Evolutionary conservation across 129 eudicot species (phyloP), one percentile per base, ranked within the genome.

Genomic region (Flaveria trinervia): DNA sequence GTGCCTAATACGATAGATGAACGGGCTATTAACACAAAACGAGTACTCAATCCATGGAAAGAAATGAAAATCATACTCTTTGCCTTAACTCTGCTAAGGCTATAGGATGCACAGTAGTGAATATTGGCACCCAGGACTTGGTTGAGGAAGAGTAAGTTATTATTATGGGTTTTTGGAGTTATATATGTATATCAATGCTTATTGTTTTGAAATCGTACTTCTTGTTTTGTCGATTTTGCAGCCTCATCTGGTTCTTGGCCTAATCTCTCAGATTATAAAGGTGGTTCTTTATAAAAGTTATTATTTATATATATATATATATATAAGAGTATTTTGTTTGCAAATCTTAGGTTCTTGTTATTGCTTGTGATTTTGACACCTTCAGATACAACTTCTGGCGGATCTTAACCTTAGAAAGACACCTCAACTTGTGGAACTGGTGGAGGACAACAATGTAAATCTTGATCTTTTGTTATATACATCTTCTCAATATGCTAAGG

Each of bases 31-130:
- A 81, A 81, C 80, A 81, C 84, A 10, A 81, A 81, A 68, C 70
- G 84, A 22, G 84, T 81, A 18, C 84, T 81, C 36, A 93, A 93
- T 60, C 98, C 98, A 9, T 93, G 98, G 98, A 93, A 86, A 89
- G 97, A 83, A 93, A 90, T 81, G 98, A 93, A 77, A 93, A 93
- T 48, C 98, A 90, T 72, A 93, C 98, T 46, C 98, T 93, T 67
- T 90, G 98, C 50, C 98, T 93, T 49, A 93, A 93, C 77, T 93
- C 98, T 84, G 97, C 98, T 43, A 93, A 93, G 88, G 98, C 98
- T 81, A 93, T 93, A 80, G 98, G 98, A 8, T 93, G 98, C 74
- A 93, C 96, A 3, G 98, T 93, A 72, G 98, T 93, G n/a, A 93
- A 93, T 75, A 90, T 90, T 48, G 98, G 98, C 72, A 87, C 87